These are phyloP conservation scores for Mycena rosella DNA, from an alignment of 768 basidiomycete genomes.

Conservation along the genomic window DNA sequence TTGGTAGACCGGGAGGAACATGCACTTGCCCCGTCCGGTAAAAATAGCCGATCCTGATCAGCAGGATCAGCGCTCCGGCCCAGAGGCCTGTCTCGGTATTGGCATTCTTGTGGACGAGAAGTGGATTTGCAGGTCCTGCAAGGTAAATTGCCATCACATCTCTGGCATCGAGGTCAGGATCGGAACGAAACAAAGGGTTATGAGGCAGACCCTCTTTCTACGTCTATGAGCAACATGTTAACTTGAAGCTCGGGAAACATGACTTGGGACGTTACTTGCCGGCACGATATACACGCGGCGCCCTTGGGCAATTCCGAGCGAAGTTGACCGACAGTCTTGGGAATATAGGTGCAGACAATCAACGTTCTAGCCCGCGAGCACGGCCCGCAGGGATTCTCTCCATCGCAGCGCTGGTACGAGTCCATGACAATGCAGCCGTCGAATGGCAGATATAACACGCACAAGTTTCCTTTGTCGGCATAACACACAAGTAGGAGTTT, in stretches of 20 bases:
- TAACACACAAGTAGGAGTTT: no score
- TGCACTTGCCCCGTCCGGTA: neutral
- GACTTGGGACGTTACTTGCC: no score
- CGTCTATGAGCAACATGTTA: neutral
- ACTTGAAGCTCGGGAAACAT: no score
- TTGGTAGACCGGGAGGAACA: neutral
- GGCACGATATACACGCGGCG: neutral
- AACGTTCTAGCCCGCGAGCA: constrained; percentile 25
- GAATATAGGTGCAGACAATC: constrained; percentile 25
- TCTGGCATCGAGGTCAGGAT: neutral
- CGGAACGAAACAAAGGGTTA: neutral
- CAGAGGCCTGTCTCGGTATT: neutral
- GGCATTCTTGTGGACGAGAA: neutral
- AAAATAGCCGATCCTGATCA: neutral
- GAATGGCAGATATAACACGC: neutral
- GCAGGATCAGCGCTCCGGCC: no score
- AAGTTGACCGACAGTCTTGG: constrained; percentile 28
- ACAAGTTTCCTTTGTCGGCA: constrained; percentile 4
- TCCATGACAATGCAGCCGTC: neutral
- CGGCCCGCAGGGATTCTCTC: constrained; percentile 24
- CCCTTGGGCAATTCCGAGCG: constrained; percentile 33
- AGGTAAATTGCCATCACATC: neutral
- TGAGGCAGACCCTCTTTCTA: neutral
- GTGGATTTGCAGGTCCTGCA: neutral
- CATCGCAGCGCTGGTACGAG: constrained; percentile 31